Percentiles rank a stretch among this genome's conserved stretches.
phyloP scores from a whole-genome alignment of 352 stramenopile species.

The Saprolegnia parasitica region DNA sequence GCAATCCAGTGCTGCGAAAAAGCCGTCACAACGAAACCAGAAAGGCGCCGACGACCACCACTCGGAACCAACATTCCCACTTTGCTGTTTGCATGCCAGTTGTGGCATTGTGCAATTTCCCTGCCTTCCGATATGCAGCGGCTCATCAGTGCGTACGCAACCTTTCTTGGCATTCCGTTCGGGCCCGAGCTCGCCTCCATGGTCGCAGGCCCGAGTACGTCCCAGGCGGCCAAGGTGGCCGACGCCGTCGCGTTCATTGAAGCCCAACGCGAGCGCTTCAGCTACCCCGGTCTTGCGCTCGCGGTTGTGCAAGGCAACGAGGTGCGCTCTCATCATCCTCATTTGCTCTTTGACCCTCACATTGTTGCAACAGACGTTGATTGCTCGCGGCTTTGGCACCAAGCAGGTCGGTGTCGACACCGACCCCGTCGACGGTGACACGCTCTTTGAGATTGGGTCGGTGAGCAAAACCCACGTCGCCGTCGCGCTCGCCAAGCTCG shows the following conservation, averaged over 20 bases:
- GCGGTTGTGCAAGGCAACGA: background rate
- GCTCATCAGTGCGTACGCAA: background rate
- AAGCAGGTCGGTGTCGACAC: constrained; percentile 13
- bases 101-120: background rate
- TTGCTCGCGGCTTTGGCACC: constrained; percentile 23
- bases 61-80: too few species aligned
- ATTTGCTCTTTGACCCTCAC: background rate
- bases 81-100: too few species aligned
- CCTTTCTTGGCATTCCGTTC: background rate
- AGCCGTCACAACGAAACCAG: too few species aligned
- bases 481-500: constrained; percentile 30
- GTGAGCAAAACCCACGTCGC: constrained; percentile 61
- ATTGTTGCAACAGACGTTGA: constrained; percentile 1
- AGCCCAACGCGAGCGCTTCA: background rate
- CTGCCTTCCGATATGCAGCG: background rate
- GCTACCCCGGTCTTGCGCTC: background rate
- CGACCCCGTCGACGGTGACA: constrained; percentile 38
- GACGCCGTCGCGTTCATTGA: background rate
- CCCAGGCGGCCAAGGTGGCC: background rate
- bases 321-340: background rate
- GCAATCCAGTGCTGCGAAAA: too few species aligned
- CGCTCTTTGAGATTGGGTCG: constrained; percentile 65
- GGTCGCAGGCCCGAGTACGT: too few species aligned
- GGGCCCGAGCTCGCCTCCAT: background rate
- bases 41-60: too few species aligned